Conservation (phyloP, 2,329 filamentous ascomycete species). For the Penicillium thymicola region DNA sequence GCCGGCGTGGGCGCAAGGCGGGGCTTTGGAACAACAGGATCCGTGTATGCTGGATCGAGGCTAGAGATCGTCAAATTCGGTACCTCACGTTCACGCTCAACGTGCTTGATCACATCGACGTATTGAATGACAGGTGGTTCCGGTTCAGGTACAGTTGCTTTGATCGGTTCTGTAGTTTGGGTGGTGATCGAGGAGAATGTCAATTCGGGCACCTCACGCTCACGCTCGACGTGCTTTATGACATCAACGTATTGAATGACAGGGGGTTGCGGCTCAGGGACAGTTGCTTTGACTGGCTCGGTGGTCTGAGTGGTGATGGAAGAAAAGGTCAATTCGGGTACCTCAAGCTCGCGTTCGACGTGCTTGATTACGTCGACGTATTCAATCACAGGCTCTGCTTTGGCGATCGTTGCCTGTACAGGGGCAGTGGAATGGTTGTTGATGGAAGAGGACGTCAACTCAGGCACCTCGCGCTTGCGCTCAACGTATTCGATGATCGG, state of each 20-base stretch:
- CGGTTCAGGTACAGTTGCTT: conserved; percentile 18
- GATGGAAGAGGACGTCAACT: conserved; percentile 30
- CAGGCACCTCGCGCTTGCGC: conserved; percentile 16
- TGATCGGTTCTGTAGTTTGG: conserved; percentile 24
- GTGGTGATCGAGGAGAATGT: conserved; percentile 31
- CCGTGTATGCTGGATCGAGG: conserved; percentile 27
- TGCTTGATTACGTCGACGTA: conserved; percentile 7
- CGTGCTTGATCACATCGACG: conserved; percentile 5
- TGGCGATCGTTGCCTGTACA: conserved; percentile 11
- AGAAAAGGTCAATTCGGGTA: conserved; percentile 27
- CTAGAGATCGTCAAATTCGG: conserved; percentile 30
- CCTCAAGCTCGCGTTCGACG: conserved; percentile 5
- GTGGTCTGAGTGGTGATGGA: conserved; percentile 28
- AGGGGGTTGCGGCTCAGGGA: conserved; percentile 16
- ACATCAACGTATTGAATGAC: conserved; percentile 3
- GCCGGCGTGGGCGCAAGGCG: conserved; percentile 20
- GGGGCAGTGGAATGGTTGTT: conserved; percentile 33
- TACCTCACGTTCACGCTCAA: conserved; percentile 15
- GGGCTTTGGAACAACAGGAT: conserved; percentile 31
- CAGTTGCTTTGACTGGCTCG: conserved; percentile 21
- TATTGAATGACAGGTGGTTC: conserved; percentile 13
- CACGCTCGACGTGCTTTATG: conserved; percentile 5
- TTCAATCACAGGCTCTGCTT: conserved; percentile 16
- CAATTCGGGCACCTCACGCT: conserved; percentile 16
- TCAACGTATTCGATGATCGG: conserved; percentile 11